Evolutionary conservation across 352 stramenopile genomes (phyloP), one percentile per base, ranked within the genome.

Genomic region (Globisporangium acanthophoron): DNA sequence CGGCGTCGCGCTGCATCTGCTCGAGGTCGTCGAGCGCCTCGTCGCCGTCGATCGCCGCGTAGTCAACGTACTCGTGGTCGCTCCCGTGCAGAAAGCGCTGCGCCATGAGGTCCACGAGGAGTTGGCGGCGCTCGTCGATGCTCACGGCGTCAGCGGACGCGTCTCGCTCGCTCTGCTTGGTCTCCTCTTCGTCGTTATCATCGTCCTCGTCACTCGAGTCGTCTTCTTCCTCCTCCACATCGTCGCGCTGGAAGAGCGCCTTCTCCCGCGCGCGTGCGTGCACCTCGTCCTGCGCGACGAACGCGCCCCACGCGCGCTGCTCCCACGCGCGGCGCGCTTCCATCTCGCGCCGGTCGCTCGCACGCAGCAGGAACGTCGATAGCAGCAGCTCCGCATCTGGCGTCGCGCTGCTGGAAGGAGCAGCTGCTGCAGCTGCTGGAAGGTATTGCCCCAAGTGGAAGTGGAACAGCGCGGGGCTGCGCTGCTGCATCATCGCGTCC

Each of bases 401-500:
- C 7, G 18, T 20, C 43, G 29, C 21, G 54, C 24, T 29, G 35
- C n/a, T 45, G 24, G 24, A 27, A 31, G 45, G 31, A 40, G 27
- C 21, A 24, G 41, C 27, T 24, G 41, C 45, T 21, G 21, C 54
- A 1, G 33, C 46, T 13, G 56, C n/a, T 62, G 43, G 35, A 18
- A 83, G 40, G 59, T 90, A 94, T 52, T 90, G 81, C 0, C 85
- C 85, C 24, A 94, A 58, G 55, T 92, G 80, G 54, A 94, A 84
- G 62, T 94, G 80, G 54, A 88, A 94, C n/a, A 94, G 61, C 52
- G 80, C 82, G 1, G 85, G 85, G 58, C 68, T 88, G 33, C 85
- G 80, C 58, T 87, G 73, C 66, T 94, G 79, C 79, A 94, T 94
- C 63, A 76, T 79, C 24, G 73, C 71, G 60, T 92, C 82, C 9